Evolutionary conservation across 805 yeast genomes (phyloP).

Genomic region (Sungouiella blattae): DNA sequence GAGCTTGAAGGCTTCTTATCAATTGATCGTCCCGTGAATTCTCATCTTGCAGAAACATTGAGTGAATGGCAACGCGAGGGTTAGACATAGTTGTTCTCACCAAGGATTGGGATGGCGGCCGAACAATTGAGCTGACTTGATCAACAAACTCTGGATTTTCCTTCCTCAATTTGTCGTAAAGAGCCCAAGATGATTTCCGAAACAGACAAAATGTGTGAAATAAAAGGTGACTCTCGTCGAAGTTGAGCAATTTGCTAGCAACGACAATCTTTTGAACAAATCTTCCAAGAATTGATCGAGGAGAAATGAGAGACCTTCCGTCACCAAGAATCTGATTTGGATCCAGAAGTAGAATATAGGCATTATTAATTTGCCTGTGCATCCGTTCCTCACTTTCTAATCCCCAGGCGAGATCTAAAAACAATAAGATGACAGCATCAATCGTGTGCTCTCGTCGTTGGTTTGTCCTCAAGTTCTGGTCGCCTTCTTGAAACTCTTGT

Average conservation of each 20-base stretch:
- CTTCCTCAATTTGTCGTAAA: slow-evolving; percentile 14
- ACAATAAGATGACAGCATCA: not conserved
- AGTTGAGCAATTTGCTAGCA: slow-evolving; percentile 42
- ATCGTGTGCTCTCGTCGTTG: no score
- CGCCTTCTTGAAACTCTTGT: no score
- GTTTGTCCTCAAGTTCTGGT: no score
- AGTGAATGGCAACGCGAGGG: no score
- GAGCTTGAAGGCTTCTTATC: no score
- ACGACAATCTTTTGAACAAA: slow-evolving; percentile 40
- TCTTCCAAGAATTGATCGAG: slow-evolving; percentile 34
- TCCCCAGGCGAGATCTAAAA: slow-evolving; percentile 35
- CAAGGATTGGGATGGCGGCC: no score
- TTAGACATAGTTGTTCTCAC: no score
- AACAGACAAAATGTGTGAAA: slow-evolving; percentile 34
- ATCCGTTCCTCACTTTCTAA: slow-evolving; percentile 48
- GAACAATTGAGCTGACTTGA: no score
- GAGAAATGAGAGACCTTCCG: slow-evolving; percentile 10
- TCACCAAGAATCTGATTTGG: slow-evolving; percentile 9
- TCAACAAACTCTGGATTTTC: no score
- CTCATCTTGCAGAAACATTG: no score
- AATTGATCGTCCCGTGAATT: no score
- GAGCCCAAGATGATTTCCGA: slow-evolving; percentile 23
- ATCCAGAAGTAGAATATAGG: slow-evolving; percentile 10
- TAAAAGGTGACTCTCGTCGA: slow-evolving; percentile 42
- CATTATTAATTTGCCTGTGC: slow-evolving; percentile 28